Conservation (phyloP, 192 early-diverging fungal species). For the Rhizophagus prolifer region DNA sequence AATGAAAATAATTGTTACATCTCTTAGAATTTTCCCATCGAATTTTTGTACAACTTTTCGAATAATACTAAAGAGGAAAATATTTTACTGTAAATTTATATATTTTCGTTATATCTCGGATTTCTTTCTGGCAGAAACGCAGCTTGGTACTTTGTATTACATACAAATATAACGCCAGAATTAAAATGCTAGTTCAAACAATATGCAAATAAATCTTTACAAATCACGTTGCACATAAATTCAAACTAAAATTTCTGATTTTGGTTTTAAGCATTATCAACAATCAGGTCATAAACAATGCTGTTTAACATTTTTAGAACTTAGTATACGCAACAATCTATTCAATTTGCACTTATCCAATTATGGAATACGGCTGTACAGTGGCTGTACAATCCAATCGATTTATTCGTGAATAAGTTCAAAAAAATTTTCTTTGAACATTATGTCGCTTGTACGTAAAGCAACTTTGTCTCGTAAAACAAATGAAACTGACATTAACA, state of each 20-base stretch:
- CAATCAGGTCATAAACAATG: neutral
- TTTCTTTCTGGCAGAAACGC: neutral
- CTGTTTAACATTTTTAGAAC: neutral
- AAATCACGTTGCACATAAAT: neutral
- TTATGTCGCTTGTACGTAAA: slow-evolving; percentile 33
- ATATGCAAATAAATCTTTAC: too few species aligned
- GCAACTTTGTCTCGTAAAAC: slow-evolving; percentile 81
- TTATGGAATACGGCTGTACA: neutral
- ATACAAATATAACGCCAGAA: too few species aligned
- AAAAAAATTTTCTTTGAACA: neutral
- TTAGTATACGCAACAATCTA: neutral
- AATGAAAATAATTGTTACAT: too few species aligned
- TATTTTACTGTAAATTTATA: neutral
- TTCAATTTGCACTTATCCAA: neutral
- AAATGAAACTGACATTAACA: slow-evolving; percentile 88
- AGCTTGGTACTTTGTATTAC: too few species aligned
- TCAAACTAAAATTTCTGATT: neutral
- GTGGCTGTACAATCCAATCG: neutral
- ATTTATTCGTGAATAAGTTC: neutral
- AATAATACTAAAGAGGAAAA: neutral
- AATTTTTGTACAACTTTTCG: neutral
- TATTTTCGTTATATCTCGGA: neutral
- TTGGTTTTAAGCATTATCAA: neutral
- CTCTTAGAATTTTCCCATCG: neutral
- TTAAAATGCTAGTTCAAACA: too few species aligned